Conservation (phyloP, 805 yeast species). For the Osmozyma mogii region DNA sequence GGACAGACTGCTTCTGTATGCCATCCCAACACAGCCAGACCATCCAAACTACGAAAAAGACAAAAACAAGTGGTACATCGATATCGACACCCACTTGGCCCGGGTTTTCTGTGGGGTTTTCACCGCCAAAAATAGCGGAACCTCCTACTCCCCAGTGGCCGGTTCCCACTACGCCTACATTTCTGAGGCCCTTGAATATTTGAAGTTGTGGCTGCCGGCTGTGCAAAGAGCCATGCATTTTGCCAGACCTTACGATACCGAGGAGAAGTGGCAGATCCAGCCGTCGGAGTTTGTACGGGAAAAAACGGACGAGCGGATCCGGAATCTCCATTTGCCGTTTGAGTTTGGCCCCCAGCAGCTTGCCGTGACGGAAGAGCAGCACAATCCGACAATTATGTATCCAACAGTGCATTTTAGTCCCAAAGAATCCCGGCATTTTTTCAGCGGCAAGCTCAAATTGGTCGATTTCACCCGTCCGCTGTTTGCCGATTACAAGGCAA, state of each 20-base stretch:
- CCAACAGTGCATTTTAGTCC: constrained; percentile 22
- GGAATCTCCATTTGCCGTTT: neutral
- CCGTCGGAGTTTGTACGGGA: constrained; percentile 3
- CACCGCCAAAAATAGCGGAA: constrained; percentile 19
- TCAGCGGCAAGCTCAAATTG: constrained; percentile 18
- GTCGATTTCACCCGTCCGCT: constrained; percentile 25
- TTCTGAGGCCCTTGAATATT: constrained; percentile 22
- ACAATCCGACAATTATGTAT: constrained; percentile 24
- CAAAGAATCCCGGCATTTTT: constrained; percentile 17
- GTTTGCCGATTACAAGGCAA: constrained; percentile 11
- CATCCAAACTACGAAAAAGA: constrained; percentile 20
- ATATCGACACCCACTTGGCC: constrained; percentile 27
- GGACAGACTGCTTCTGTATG: constrained; percentile 17
- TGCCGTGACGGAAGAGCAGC: neutral
- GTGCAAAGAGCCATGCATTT: constrained; percentile 13
- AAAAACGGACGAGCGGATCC: constrained; percentile 5
- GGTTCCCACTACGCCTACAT: constrained; percentile 26
- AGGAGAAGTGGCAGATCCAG: constrained; percentile 4
- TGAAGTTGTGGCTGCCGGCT: constrained; percentile 29
- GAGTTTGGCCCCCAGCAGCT: neutral
- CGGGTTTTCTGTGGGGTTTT: constrained; percentile 23
- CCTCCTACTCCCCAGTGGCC: constrained; percentile 13
- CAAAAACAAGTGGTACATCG: constrained; percentile 14
- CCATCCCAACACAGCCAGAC: constrained; percentile 29
- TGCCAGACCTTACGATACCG: constrained; percentile 8